Base-by-base conservation (phyloP, 768 basidiomycete genomes). In the Pleurotus tuoliensis region DNA sequence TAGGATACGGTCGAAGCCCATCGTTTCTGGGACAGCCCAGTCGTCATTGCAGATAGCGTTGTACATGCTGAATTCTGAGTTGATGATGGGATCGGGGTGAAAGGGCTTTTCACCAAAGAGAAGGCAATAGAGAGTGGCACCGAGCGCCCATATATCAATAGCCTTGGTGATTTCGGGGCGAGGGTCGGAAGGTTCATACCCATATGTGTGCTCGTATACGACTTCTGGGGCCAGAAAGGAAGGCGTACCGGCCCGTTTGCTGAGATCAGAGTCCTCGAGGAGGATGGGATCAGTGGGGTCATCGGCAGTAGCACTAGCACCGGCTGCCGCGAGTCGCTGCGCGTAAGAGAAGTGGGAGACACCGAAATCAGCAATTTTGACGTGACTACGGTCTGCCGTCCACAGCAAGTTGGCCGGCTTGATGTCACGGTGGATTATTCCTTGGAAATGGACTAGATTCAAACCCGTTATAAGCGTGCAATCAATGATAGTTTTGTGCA, bases 371-470 rank as follows among this genome's bases (percentile, higher is more conserved):
- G 89, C 93, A 59, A 99, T 98, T 73, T 99, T 99, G 73, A 98
- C 95, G 57, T 82, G 83, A 58, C 83, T 82, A 53, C 91, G 86
- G 73, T 96, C 90, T 24, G 81, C 79, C 2, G 90, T 89, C 86
- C 92, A 94, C 25, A 99, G 81, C 20, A 99, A 84, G 71, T 99
- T 99, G 46, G 94, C 92, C 24, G 97, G 97, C 68, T 99, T 99
- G 76, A 99, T 98, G 73, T 99, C 97, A 56, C 97, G 92, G 73
- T 99, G 97, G 49, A 99, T 98, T 70, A 99, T 98, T 20, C 96
- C 97, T 67, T 98, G 94, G 65, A 89, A 84, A 68, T 99, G 97
- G 1, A 99, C 96, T 98, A 66, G n/a, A 56, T 52, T 53, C 30
- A 55, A 13, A 50, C 9, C 12, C 47, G 9, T 55, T 20, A 24